These are phyloP conservation scores for Colletotrichum shisoi DNA, from an alignment of 2,329 filamentous ascomycete genomes.

Conservation along the genomic window DNA sequence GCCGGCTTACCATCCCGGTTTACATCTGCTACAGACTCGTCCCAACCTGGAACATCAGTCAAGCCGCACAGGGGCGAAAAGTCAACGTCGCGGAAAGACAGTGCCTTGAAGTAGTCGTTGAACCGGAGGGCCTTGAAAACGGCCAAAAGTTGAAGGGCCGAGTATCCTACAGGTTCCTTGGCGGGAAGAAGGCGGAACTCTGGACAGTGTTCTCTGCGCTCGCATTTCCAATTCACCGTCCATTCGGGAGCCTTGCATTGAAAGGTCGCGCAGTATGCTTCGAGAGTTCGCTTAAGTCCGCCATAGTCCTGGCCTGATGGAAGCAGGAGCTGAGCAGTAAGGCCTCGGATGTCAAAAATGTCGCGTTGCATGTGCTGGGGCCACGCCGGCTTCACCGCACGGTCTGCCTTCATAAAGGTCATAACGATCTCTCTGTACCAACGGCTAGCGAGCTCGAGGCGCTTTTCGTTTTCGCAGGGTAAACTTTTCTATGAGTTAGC, in stretches of 20 bases:
- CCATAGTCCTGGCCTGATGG: constrained; percentile 65
- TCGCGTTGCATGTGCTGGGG: constrained; percentile 63
- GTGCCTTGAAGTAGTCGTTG: constrained; percentile 66
- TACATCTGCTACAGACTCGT: constrained; percentile 59
- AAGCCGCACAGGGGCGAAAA: constrained; percentile 53
- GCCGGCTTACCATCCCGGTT: constrained; percentile 58
- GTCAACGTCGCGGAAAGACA: constrained; percentile 64
- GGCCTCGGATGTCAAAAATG: constrained; percentile 62
- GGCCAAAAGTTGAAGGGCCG: constrained; percentile 62
- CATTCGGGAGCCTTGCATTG: constrained; percentile 60
- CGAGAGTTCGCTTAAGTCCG: constrained; percentile 62
- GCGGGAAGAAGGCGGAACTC: constrained; percentile 62
- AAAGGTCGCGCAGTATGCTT: constrained; percentile 64
- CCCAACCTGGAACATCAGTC: constrained; percentile 56
- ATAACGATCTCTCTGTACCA: constrained; percentile 64
- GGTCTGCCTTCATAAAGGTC: constrained; percentile 62
- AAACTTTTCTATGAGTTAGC: constrained; percentile 26
- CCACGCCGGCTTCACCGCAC: constrained; percentile 66
- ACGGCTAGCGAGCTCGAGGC: constrained; percentile 62
- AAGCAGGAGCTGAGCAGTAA: constrained; percentile 61
- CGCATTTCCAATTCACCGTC: constrained; percentile 59
- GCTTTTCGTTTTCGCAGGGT: constrained; percentile 46
- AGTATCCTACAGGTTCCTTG: constrained; percentile 52
- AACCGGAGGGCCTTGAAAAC: constrained; percentile 65
- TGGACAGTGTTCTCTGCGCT: constrained; percentile 57